Conservation (phyloP, 1,284 basidiomycete genomes). For the Lentinus polychrous region DNA sequence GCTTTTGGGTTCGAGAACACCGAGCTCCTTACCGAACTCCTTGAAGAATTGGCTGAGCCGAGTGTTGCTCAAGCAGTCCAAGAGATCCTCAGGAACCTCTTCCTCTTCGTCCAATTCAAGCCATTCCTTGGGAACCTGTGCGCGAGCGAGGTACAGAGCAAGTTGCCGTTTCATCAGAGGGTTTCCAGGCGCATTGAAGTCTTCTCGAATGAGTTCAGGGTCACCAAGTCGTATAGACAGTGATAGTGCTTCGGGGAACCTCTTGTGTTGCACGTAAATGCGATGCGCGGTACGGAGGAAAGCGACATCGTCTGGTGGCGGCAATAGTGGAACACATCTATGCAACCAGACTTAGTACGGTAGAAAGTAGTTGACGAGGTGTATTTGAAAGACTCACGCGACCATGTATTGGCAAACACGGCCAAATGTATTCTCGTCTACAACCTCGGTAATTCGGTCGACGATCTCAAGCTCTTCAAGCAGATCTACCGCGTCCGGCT, state of each 20-base stretch:
- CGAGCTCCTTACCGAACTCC: constrained; percentile 92
- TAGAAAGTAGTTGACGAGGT: too few relatives aligned
- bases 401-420: constrained; percentile 99
- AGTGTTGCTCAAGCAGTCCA: constrained; percentile 81
- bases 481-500: constrained; percentile 97
- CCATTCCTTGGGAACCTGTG: constrained; percentile 92
- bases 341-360: too few relatives aligned
- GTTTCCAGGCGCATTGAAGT: constrained; percentile 85
- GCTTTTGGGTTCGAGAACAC: constrained; percentile 84
- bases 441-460: constrained; percentile 65
- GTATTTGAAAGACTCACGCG: constrained; percentile 45
- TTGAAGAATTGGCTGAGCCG: constrained; percentile 83
- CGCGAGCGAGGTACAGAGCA: constrained; percentile 88
- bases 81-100: constrained; percentile 78
- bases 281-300: constrained; percentile 89
- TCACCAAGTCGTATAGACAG: constrained; percentile 87
- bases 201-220: constrained; percentile 71
- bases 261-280: constrained; percentile 86
- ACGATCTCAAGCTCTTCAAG: constrained; percentile 94
- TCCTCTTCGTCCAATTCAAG: constrained; percentile 49
- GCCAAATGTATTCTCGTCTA: constrained; percentile 85
- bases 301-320: constrained; percentile 87
- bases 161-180: constrained; percentile 95
- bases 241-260: constrained; percentile 88
- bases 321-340: constrained; percentile 87